These are phyloP conservation scores for Immersiporthe knoxdaviesiana DNA, from an alignment of 2,329 filamentous ascomycete genomes.

Conservation along the genomic window DNA sequence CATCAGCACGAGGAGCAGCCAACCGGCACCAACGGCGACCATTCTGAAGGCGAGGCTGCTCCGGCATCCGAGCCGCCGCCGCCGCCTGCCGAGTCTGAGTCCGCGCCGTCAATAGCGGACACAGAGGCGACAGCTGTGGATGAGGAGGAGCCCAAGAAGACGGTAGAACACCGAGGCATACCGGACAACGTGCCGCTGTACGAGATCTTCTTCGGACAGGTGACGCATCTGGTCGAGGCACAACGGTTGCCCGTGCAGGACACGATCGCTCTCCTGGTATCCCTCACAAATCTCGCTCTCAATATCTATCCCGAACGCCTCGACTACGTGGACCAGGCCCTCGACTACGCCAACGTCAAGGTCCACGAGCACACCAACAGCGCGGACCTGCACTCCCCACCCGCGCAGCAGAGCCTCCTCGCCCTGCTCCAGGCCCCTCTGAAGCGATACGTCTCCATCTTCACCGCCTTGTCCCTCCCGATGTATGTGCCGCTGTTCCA, in stretches of 20 bases:
- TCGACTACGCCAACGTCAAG: constrained; percentile 86
- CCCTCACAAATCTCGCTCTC: constrained; percentile 86
- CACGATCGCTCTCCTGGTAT: constrained; percentile 91
- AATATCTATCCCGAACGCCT: constrained; percentile 93
- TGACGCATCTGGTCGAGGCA: constrained; percentile 88
- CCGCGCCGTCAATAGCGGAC: constrained; percentile 48
- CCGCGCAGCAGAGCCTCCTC: constrained; percentile 86
- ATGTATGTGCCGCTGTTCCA: constrained; percentile 90
- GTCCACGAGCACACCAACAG: constrained; percentile 89
- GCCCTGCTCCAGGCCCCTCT: constrained; percentile 89
- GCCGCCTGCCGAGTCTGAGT: constrained; percentile 37
- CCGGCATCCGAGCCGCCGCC: constrained; percentile 38
- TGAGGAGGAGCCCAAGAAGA: constrained; percentile 39
- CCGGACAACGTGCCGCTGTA: constrained; percentile 85
- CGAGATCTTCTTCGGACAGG: constrained; percentile 96
- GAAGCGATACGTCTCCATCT: constrained; percentile 87
- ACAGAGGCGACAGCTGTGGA: constrained; percentile 54
- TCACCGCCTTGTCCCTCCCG: constrained; percentile 92
- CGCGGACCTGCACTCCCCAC: constrained; percentile 87
- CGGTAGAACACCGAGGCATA: constrained; percentile 55
- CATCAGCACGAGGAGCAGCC: constrained; percentile 37
- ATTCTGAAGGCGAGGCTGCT: constrained; percentile 38
- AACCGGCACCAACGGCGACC: constrained; percentile 43
- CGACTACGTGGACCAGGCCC: constrained; percentile 93
- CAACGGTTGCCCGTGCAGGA: constrained; percentile 93